Conservation (phyloP, 495 filamentous ascomycete genomes). For the Chaetomium fimeti region DNA sequence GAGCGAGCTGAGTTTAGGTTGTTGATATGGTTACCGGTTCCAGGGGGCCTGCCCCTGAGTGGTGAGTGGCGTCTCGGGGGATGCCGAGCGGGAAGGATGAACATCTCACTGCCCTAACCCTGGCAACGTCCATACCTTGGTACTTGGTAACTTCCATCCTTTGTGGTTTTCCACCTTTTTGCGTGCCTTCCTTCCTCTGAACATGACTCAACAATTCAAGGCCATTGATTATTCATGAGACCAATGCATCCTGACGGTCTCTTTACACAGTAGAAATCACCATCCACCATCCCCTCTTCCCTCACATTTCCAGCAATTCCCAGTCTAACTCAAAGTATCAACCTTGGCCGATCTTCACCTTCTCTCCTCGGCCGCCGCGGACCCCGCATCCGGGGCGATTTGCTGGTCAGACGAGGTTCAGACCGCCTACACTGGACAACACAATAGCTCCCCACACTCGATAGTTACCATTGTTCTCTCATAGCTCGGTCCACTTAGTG, state of each 20-base stretch:
- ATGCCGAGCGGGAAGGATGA: neutral
- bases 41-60: neutral
- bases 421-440: neutral
- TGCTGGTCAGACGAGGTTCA: neutral
- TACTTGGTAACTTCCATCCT: neutral
- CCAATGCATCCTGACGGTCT: neutral
- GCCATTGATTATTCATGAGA: neutral
- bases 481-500: neutral
- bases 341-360: neutral
- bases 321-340: too few relatives aligned
- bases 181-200: neutral
- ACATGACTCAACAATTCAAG: neutral
- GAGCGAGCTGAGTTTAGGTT: neutral
- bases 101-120: neutral
- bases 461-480: neutral
- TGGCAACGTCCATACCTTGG: neutral
- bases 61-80: too few relatives aligned
- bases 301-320: too few relatives aligned
- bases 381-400: neutral
- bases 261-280: neutral
- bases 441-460: neutral
- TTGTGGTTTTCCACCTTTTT: too few relatives aligned
- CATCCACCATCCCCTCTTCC: too few relatives aligned
- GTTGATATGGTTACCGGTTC: neutral
- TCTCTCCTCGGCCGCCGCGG: conserved; percentile 4